Conservation (phyloP, 164 flowering plant species). For the Liquidambar formosana region DNA sequence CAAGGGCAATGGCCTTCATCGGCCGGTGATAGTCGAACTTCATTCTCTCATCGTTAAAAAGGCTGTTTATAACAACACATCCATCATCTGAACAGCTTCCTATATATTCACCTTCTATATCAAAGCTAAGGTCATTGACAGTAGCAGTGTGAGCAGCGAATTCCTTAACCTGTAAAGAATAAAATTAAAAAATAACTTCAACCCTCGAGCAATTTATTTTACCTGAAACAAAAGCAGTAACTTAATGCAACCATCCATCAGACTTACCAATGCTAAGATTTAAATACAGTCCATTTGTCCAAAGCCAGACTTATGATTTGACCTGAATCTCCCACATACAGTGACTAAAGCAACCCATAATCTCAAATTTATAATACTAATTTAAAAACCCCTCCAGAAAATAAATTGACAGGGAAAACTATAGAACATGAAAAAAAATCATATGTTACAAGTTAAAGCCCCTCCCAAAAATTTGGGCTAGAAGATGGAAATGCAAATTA, state of each 20-base stretch:
- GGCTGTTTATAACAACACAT: slow-evolving; percentile 80
- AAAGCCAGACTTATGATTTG: not conserved
- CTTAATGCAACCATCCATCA: slow-evolving; percentile 1
- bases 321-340: not conserved
- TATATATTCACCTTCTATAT: slow-evolving; percentile 84
- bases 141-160: slow-evolving; percentile 80
- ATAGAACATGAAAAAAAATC: not conserved
- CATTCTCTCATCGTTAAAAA: slow-evolving; percentile 84
- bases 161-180: slow-evolving; percentile 71
- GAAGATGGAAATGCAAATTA: not conserved
- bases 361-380: not conserved
- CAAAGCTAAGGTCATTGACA: slow-evolving; percentile 96
- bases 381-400: not conserved
- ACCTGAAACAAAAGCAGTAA: not conserved
- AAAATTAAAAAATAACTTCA: not conserved
- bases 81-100: slow-evolving; percentile 99
- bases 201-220: not conserved
- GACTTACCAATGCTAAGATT: not conserved
- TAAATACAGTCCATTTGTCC: not conserved
- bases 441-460: not conserved
- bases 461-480: no score
- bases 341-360: not conserved
- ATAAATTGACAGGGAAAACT: not conserved
- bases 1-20: slow-evolving; percentile 92
- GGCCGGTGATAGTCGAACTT: slow-evolving; percentile 96